Base-by-base conservation (phyloP, 768 basidiomycete genomes). In the Crucibulum laeve region DNA sequence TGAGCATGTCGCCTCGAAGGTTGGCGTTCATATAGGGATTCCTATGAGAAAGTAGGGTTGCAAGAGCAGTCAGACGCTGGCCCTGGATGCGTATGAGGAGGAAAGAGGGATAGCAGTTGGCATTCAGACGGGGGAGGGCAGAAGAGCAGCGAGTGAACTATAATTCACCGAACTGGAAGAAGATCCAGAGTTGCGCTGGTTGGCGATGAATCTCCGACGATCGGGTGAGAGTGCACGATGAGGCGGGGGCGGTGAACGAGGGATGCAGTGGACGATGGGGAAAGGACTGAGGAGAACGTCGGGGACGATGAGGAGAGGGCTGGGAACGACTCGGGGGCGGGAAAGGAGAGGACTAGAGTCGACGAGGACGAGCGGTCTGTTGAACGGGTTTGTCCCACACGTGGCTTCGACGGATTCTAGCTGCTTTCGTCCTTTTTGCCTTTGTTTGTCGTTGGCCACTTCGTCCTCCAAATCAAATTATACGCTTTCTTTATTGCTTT, bases 11-110 rank as follows among this genome's bases (percentile, higher is more conserved):
- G 49, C 57, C 60, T 43, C 71, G 76, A 53, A 63, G 57, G 70
- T 59, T 57, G 26, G 59, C 56, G 62, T 78, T 81, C 77, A 81
- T 81, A 57, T 59, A 54, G 42, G n/a, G n/a, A n/a, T n/a, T 36
- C 32, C 28, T 43, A 38, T 21, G 30, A 21, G 21, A 22, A 30
- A 22, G 38, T 15, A 6, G 25, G 34, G 17, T 35, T 28, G 38
- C 38, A 43, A 38, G 25, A 14, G 17, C 7, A 26, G 37, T 40
- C 25, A 38, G 48, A 39, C 18, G 26, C 23, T 15, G 32, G 23
- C 11, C 28, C 4, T 3, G 14, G 24, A 26, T 38, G 35, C 35
- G 3, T 18, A 17, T 45, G 36, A 26, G 18, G 8, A 4, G 33
- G 37, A 36, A 4, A 26, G 24, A 25, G 14, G 26, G 46, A 32